Evolutionary conservation across 495 filamentous ascomycete genomes (phyloP).

Genomic region (Xylaria venustula): DNA sequence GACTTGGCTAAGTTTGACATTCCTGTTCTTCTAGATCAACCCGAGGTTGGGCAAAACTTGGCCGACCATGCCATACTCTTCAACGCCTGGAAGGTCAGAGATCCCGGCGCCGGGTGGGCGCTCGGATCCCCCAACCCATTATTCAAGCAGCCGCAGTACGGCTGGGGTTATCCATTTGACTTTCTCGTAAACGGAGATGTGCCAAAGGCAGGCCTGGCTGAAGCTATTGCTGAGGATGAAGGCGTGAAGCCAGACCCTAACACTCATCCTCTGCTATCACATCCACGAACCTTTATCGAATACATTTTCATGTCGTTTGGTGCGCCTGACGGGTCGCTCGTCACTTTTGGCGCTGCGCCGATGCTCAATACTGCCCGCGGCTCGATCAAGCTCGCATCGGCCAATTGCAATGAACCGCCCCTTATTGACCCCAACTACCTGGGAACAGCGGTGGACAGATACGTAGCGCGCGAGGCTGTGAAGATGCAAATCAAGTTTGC

Average conservation of each 20-base stretch:
- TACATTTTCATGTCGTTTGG: too few species aligned
- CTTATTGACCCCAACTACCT: conserved; percentile 25
- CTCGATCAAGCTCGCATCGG: conserved; percentile 21
- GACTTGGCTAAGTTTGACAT: conserved; percentile 47
- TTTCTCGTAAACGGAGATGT: too few species aligned
- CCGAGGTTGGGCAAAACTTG: conserved; percentile 48
- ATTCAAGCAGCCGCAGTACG: conserved; percentile 30
- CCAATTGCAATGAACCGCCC: conserved; percentile 17
- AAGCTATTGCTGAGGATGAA: too few species aligned
- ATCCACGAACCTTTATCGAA: too few species aligned
- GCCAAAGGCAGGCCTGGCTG: too few species aligned
- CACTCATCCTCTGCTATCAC: too few species aligned
- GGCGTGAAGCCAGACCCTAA: too few species aligned
- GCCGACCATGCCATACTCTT: conserved; percentile 25
- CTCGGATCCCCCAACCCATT: conserved; percentile 26
- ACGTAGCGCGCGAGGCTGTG: not conserved
- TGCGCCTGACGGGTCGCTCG: too few species aligned
- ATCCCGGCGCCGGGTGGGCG: conserved; percentile 30
- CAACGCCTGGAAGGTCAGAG: conserved; percentile 34
- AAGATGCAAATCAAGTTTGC: too few species aligned
- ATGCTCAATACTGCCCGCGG: conserved; percentile 16
- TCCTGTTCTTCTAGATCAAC: conserved; percentile 40
- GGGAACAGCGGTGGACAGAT: conserved; percentile 13
- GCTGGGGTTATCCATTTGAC: too few species aligned
- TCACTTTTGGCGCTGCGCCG: too few species aligned